Conservation (phyloP, 495 filamentous ascomycete genomes). For the Penicillium soppii region DNA sequence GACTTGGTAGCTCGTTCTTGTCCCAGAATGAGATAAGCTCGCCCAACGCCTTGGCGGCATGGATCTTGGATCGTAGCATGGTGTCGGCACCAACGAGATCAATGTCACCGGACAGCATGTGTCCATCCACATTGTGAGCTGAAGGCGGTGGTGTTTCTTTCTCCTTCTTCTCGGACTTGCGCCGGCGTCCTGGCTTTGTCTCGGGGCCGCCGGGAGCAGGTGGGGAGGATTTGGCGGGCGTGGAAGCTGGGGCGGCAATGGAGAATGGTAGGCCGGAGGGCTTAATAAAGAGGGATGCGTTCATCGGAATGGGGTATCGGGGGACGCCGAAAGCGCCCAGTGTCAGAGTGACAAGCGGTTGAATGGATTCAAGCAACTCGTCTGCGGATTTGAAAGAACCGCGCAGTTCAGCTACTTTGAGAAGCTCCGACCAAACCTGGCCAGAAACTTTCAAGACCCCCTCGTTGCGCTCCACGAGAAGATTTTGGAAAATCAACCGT, state of each 20-base stretch:
- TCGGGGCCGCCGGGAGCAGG: conserved; percentile 21
- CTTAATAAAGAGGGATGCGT: conserved; percentile 81
- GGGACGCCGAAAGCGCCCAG: conserved; percentile 90
- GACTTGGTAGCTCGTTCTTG: conserved; percentile 37
- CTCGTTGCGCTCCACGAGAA: conserved; percentile 89
- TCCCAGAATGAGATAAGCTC: conserved; percentile 46
- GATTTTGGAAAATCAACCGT: conserved; percentile 88
- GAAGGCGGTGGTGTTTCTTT: conserved; percentile 66
- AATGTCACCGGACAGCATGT: conserved; percentile 96
- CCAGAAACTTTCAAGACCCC: conserved; percentile 74
- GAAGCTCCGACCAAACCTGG: conserved; percentile 80
- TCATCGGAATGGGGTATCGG: conserved; percentile 86
- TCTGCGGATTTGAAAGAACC: conserved; percentile 66
- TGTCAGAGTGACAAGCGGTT: conserved; percentile 73
- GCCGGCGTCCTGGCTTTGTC: conserved; percentile 62
- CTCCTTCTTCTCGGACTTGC: conserved; percentile 81
- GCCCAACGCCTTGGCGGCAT: conserved; percentile 80
- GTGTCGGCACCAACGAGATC: conserved; percentile 88
- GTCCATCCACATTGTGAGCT: conserved; percentile 91
- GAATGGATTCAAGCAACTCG: conserved; percentile 57
- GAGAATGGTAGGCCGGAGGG: conserved; percentile 87
- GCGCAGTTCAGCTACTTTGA: conserved; percentile 60
- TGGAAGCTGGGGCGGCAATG: conserved; percentile 43
- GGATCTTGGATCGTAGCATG: conserved; percentile 83
- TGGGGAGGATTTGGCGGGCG: conserved; percentile 62